Evolutionary conservation across 2,329 filamentous ascomycete species (phyloP).

Genomic region (Blastomyces silverae): DNA sequence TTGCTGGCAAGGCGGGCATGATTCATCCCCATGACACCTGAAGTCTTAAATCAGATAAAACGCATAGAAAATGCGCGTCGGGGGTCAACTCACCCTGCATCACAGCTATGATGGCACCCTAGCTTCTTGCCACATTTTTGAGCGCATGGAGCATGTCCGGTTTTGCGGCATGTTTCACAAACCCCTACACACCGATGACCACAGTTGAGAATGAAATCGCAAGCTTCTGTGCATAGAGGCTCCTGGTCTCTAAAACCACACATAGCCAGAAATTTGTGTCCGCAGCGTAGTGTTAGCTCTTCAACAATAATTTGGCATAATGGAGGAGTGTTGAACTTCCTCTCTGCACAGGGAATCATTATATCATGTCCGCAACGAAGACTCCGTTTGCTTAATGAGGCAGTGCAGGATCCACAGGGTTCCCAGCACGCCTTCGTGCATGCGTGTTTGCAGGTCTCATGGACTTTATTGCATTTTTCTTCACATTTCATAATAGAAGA

Average conservation of each 20-base stretch:
- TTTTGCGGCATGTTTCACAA: constrained; percentile 16
- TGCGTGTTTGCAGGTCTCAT: constrained; percentile 20
- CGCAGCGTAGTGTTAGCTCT: constrained; percentile 18
- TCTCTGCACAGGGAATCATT: constrained; percentile 20
- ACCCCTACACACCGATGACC: constrained; percentile 19
- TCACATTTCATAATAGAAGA: constrained; percentile 19
- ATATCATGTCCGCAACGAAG: constrained; percentile 23
- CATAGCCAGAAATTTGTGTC: constrained; percentile 20
- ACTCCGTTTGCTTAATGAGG: constrained; percentile 12
- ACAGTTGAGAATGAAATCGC: constrained; percentile 16
- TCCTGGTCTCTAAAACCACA: constrained; percentile 20
- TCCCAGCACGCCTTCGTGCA: constrained; percentile 23
- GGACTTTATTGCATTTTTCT: constrained; percentile 20
- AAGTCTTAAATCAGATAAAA: constrained; percentile 1
- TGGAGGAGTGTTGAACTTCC: constrained; percentile 13
- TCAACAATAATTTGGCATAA: constrained; percentile 19
- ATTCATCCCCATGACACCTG: constrained; percentile 19
- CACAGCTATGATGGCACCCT: constrained; percentile 22
- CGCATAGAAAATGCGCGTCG: neutral
- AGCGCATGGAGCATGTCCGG: constrained; percentile 16
- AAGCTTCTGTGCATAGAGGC: constrained; percentile 15
- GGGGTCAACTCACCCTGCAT: constrained; percentile 16
- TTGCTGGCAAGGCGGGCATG: constrained; percentile 23
- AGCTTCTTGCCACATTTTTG: constrained; percentile 19
- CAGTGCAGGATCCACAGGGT: constrained; percentile 21